These are phyloP conservation scores for Stephania japonica DNA, from an alignment of 164 flowering plant species.

Conservation along the genomic window DNA sequence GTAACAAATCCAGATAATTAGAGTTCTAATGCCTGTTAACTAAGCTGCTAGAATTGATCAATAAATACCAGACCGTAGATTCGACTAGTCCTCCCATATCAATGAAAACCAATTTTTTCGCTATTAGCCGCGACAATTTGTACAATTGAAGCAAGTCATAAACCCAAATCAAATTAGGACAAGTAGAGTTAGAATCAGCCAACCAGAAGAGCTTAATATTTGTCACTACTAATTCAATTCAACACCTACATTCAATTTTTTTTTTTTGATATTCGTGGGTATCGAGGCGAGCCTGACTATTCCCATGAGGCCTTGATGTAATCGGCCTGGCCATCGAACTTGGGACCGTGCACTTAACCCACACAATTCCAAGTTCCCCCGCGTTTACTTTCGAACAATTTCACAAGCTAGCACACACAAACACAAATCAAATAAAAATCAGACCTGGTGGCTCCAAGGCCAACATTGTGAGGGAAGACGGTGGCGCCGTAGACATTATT, in stretches of 20 bases:
- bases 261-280: too few relatives aligned
- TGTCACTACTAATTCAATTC: too few relatives aligned
- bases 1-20: background rate
- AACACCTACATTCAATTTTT: too few relatives aligned
- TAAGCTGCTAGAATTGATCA: background rate
- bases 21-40: background rate
- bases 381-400: background rate
- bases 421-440: background rate
- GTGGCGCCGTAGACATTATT: constrained; percentile 55
- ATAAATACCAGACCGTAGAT: background rate
- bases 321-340: too few relatives aligned
- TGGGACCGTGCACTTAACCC: too few relatives aligned
- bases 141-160: background rate
- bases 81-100: background rate
- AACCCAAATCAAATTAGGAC: background rate
- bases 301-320: too few relatives aligned
- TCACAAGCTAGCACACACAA: background rate
- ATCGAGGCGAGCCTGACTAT: too few relatives aligned
- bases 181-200: background rate
- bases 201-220: background rate
- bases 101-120: background rate
- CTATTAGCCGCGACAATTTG: background rate
- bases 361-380: too few relatives aligned
- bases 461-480: constrained; percentile 63
- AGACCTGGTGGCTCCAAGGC: constrained; percentile 58